Conservation (phyloP, 1,139 yeast genomes). For the Debaryomyces udenii region DNA sequence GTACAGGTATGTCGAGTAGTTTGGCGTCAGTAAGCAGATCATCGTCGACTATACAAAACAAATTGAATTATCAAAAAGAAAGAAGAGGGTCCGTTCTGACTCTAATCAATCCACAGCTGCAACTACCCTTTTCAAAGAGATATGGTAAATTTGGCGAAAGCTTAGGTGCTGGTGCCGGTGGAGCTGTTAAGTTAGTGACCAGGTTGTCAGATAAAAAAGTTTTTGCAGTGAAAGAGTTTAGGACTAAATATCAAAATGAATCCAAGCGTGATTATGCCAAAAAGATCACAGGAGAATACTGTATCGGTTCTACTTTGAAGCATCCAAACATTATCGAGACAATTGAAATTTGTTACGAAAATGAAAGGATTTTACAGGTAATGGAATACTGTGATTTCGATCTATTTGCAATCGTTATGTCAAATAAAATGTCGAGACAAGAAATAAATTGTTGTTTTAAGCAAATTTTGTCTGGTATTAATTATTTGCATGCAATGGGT, state of each 20-base stretch:
- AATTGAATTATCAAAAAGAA: slow-evolving; percentile 36
- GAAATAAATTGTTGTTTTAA: slow-evolving; percentile 91
- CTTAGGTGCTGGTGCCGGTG: slow-evolving; percentile 97
- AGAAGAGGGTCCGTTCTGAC: slow-evolving; percentile 44
- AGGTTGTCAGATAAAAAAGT: slow-evolving; percentile 68
- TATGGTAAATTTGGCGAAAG: slow-evolving; percentile 84
- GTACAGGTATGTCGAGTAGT: slow-evolving; percentile 20
- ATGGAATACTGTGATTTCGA: slow-evolving; percentile 97
- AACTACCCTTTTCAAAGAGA: slow-evolving; percentile 66
- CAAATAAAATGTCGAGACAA: slow-evolving; percentile 83
- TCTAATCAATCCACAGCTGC: slow-evolving; percentile 31
- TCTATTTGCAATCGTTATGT: slow-evolving; percentile 93
- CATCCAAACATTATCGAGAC: slow-evolving; percentile 94
- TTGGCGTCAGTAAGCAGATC: slow-evolving; percentile 32
- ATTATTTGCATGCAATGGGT: slow-evolving; percentile 84
- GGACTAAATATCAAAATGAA: slow-evolving; percentile 77
- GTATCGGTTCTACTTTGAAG: slow-evolving; percentile 93
- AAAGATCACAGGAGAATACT: slow-evolving; percentile 92
- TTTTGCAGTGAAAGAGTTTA: slow-evolving; percentile 92
- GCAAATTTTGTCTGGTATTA: slow-evolving; percentile 81
- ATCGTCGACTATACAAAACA: slow-evolving; percentile 32
- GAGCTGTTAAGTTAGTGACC: slow-evolving; percentile 77
- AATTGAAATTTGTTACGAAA: slow-evolving; percentile 87
- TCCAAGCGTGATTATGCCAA: slow-evolving; percentile 85
- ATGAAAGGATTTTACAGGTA: slow-evolving; percentile 83